These are phyloP conservation scores for Ambrosia trifida DNA, from an alignment of 129 eudicot genomes.

Conservation along the genomic window DNA sequence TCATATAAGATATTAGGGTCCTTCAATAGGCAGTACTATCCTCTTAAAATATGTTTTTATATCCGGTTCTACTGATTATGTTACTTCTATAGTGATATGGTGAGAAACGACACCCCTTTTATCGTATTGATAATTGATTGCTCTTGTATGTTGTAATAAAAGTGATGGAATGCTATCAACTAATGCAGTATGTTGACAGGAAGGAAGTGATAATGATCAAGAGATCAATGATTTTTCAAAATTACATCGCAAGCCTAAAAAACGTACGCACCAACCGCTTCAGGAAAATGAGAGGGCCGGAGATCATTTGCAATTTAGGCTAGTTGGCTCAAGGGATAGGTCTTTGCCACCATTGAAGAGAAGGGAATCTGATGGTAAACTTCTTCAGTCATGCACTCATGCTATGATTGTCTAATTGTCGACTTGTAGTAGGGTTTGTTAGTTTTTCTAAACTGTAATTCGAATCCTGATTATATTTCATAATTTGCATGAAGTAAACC, in stretches of 20 bases:
- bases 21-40: neutral
- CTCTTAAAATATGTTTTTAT: neutral
- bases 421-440: neutral
- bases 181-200: slow-evolving; percentile 36
- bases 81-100: neutral
- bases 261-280: slow-evolving; percentile 34
- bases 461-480: too few species aligned
- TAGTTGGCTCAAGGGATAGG: slow-evolving; percentile 38
- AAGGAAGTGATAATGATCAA: slow-evolving; percentile 48
- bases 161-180: slow-evolving; percentile 13
- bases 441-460: neutral
- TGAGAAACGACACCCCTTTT: neutral
- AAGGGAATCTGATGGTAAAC: slow-evolving; percentile 47
- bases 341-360: slow-evolving; percentile 40
- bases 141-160: neutral
- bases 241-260: slow-evolving; percentile 37
- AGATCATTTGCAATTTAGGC: slow-evolving; percentile 36
- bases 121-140: neutral
- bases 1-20: neutral
- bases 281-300: slow-evolving; percentile 29
- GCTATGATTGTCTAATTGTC: neutral
- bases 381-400: neutral
- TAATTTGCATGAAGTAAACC: slow-evolving; percentile 10
- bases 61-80: neutral
- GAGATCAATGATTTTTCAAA: slow-evolving; percentile 28